Evolutionary conservation across 192 early-diverging fungal genomes (phyloP).

Genomic region (Chytriomyces sp.): DNA sequence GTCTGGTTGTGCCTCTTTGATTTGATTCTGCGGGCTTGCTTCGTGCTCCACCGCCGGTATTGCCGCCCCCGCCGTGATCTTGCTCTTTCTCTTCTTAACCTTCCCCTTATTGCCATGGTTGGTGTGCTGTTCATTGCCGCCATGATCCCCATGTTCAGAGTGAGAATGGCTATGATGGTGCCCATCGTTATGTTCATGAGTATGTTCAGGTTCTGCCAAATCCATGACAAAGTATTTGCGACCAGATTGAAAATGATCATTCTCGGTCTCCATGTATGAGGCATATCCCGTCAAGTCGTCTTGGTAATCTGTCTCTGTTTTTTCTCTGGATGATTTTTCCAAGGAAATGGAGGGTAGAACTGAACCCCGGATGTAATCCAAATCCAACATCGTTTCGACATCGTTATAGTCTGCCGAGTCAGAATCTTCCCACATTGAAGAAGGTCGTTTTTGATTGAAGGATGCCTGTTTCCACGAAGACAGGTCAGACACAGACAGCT

Average conservation of each 20-base stretch:
- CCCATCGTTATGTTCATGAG: background rate
- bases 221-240: constrained; percentile 19
- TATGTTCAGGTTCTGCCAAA: constrained; percentile 12
- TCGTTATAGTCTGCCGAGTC: background rate
- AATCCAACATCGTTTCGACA: constrained; percentile 7
- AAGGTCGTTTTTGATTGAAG: background rate
- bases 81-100: background rate
- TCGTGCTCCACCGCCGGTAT: no score
- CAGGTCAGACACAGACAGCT: background rate
- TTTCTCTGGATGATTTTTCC: background rate
- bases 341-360: background rate
- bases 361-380: constrained; percentile 23
- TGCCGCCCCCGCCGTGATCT: no score
- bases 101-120: background rate
- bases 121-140: background rate
- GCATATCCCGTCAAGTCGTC: background rate
- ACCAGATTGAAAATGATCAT: background rate
- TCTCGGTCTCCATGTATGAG: background rate
- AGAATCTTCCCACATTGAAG: background rate
- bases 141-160: background rate
- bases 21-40: no score
- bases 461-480: constrained; percentile 15
- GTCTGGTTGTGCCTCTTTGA: no score
- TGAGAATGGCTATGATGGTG: background rate
- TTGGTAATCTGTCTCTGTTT: background rate